Evolutionary conservation across 805 yeast species (phyloP).

Genomic region (Kuraishia piskuri): DNA sequence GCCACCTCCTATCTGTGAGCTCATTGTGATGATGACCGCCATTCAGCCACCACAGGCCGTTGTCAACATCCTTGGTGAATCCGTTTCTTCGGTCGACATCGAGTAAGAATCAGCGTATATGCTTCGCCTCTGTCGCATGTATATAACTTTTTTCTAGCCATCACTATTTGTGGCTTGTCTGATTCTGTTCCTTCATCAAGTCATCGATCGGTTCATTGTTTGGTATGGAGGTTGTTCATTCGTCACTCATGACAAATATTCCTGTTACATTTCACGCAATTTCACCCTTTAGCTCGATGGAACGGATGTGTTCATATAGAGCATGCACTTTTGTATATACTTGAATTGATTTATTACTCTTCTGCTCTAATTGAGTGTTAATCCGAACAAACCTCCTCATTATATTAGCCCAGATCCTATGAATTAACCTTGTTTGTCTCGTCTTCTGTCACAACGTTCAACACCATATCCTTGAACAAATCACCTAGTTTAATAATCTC

Average conservation of each 20-base stretch:
- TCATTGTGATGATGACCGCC: slow-evolving; percentile 82
- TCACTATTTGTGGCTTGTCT: neutral
- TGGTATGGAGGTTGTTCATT: neutral
- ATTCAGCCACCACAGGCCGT: slow-evolving; percentile 81
- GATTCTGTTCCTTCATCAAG: neutral
- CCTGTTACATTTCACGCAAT: neutral
- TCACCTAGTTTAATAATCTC: slow-evolving; percentile 13
- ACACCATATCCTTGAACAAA: slow-evolving; percentile 8
- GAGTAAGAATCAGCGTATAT: neutral
- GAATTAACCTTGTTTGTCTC: too few species aligned
- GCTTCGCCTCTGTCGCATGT: neutral
- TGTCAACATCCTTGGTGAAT: slow-evolving; percentile 51
- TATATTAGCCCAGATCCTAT: too few species aligned
- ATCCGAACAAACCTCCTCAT: too few species aligned
- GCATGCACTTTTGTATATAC: neutral
- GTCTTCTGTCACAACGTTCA: slow-evolving; percentile 6
- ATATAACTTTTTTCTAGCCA: neutral
- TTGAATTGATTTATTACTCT: neutral
- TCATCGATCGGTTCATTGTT: neutral
- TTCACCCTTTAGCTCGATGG: neutral
- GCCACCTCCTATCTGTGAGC: slow-evolving; percentile 74
- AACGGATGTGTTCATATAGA: neutral
- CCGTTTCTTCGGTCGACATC: slow-evolving; percentile 5
- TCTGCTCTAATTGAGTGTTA: neutral
- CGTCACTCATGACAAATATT: neutral